A percentile compares a stretch with the other conserved stretches of the same genome.
phyloP scores from a whole-genome alignment of 1,284 basidiomycete genomes.

The Phaffia rhodozyma region DNA sequence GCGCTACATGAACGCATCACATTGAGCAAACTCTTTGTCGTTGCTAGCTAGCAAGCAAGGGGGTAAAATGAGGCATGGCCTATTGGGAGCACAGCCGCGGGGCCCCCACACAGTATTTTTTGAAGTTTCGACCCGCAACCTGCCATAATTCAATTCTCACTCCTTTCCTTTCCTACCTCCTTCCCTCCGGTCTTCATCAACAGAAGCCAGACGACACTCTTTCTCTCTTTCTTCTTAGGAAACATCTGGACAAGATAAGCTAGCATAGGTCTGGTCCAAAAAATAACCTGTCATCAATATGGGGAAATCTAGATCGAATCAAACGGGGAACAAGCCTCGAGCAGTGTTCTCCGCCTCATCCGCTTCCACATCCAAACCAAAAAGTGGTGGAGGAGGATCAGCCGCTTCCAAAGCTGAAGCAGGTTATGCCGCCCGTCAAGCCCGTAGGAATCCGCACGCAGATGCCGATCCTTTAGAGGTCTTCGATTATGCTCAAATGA shows the following conservation, averaged over 20 bases:
- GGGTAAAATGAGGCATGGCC: no score
- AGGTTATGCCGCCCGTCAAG: constrained; percentile 1
- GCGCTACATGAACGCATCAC: no score
- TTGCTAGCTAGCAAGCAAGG: not conserved
- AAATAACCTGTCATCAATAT: not conserved
- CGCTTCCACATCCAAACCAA: not conserved
- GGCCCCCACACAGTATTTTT: not conserved
- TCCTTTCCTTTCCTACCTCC: not conserved
- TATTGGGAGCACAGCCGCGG: not conserved
- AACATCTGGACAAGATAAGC: no score
- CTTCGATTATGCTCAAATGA: constrained; percentile 9
- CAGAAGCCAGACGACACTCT: constrained; percentile 37
- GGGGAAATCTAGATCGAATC: constrained; percentile 4
- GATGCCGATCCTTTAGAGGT: constrained; percentile 7
- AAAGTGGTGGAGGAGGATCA: constrained; percentile 1
- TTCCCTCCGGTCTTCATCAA: constrained; percentile 86
- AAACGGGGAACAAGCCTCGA: not conserved
- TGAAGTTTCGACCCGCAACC: not conserved
- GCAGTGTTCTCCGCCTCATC: constrained; percentile 12
- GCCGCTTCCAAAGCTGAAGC: constrained; percentile 2
- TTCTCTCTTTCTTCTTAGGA: no score
- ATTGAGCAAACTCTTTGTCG: no score
- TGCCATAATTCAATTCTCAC: not conserved
- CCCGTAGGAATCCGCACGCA: not conserved
- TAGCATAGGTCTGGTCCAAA: no score